Percentiles rank a stretch among this genome's conserved stretches.
phyloP scores from a whole-genome alignment of 192 early-diverging fungal species.

The Linnemannia schmuckeri region DNA sequence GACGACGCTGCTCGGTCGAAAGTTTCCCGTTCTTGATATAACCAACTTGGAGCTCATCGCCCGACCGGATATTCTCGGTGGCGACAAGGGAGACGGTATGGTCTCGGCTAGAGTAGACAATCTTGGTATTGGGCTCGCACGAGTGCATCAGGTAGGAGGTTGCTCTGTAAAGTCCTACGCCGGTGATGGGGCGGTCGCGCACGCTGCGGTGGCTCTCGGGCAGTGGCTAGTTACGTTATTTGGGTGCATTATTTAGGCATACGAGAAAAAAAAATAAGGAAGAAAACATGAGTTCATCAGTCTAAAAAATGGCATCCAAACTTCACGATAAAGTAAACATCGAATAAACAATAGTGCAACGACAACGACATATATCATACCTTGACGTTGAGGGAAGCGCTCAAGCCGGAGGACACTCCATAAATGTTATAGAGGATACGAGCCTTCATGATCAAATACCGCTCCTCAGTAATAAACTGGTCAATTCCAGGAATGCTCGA shows the following conservation, averaged over 20 bases:
- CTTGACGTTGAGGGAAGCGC: constrained; percentile 37
- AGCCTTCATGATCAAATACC: constrained; percentile 88
- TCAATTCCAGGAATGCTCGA: constrained; percentile 82
- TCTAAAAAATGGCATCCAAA: not conserved
- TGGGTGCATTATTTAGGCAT: too few species aligned
- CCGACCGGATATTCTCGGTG: constrained; percentile 67
- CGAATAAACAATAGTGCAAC: not conserved
- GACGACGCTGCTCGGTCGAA: constrained; percentile 62
- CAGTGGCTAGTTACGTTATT: constrained; percentile 21
- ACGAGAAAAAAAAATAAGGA: not conserved
- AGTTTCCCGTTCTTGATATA: constrained; percentile 66
- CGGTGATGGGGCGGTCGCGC: constrained; percentile 60
- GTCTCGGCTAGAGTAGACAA: constrained; percentile 65
- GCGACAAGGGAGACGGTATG: constrained; percentile 69
- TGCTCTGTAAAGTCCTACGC: constrained; percentile 79
- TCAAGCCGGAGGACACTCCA: constrained; percentile 66
- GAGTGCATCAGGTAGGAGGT: constrained; percentile 78
- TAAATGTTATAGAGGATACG: constrained; percentile 88
- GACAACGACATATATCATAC: constrained; percentile 1
- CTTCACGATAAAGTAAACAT: not conserved
- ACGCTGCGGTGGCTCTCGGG: constrained; percentile 55
- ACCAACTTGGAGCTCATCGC: constrained; percentile 75
- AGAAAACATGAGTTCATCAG: not conserved
- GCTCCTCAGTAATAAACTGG: constrained; percentile 86
- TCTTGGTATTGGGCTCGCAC: constrained; percentile 69